A percentile compares a stretch with the other conserved stretches of the same genome.
phyloP scores from a whole-genome alignment of 192 early-diverging fungal species.

The Endogone sp. region DNA sequence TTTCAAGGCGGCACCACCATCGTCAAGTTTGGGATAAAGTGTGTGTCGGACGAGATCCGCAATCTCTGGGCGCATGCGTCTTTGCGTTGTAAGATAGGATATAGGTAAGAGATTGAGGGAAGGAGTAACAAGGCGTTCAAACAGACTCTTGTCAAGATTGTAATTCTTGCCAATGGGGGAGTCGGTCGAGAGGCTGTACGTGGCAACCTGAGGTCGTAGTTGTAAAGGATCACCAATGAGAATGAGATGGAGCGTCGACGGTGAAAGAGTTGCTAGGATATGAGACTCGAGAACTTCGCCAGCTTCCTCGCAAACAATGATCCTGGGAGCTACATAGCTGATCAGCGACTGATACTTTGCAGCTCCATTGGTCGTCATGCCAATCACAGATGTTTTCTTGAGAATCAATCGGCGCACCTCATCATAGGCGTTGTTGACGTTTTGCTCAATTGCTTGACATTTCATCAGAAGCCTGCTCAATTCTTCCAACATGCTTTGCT shows the following conservation, averaged over 20 bases:
- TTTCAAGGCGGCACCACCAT: conserved; percentile 30
- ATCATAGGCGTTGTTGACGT: background rate
- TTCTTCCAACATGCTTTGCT: background rate
- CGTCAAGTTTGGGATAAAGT: conserved; percentile 44
- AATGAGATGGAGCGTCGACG: conserved; percentile 43
- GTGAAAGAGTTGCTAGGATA: conserved; percentile 43
- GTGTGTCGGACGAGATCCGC: conserved; percentile 37
- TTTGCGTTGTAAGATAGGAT: conserved; percentile 38
- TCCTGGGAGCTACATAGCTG: conserved; percentile 33
- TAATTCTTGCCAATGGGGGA: conserved; percentile 17
- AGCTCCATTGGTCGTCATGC: conserved; percentile 40
- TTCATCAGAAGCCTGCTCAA: background rate
- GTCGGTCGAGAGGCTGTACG: conserved; percentile 28
- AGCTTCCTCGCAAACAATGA: conserved; percentile 55
- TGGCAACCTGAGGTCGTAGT: conserved; percentile 46
- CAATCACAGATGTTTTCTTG: conserved; percentile 28
- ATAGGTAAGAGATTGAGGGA: conserved; percentile 32
- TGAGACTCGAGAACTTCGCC: conserved; percentile 55
- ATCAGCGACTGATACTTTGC: conserved; percentile 54
- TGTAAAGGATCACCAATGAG: conserved; percentile 59
- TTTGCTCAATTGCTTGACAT: conserved; percentile 3
- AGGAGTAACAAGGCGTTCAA: conserved; percentile 42
- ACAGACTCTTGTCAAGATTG: conserved; percentile 46
- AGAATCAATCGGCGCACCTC: conserved; percentile 16
- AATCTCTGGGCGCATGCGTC: conserved; percentile 55